phyloP scores from a whole-genome alignment of 1,139 yeast genomes.

The Debaryomycetaceae sp. region DNA sequence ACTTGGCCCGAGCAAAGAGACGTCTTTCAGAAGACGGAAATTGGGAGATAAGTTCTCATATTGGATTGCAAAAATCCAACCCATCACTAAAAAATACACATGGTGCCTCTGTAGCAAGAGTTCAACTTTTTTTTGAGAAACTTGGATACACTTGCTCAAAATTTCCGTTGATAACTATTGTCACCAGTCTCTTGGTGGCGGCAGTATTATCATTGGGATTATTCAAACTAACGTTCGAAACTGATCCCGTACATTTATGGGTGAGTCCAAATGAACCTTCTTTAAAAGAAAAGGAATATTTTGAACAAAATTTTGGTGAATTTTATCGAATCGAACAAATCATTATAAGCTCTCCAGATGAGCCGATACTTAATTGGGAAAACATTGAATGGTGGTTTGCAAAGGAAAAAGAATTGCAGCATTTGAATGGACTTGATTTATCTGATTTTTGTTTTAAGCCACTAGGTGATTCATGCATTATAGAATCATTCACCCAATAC shows the following conservation, averaged over 20 bases:
- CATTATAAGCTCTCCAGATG: conserved; percentile 68
- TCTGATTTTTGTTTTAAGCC: conserved; percentile 86
- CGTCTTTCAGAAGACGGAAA: conserved; percentile 17
- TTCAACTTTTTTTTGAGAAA: conserved; percentile 33
- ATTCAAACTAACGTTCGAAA: conserved; percentile 57
- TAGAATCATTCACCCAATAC: conserved; percentile 91
- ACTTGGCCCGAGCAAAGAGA: conserved; percentile 19
- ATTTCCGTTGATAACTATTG: conserved; percentile 56
- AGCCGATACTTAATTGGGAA: conserved; percentile 59
- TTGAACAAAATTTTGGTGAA: conserved; percentile 83
- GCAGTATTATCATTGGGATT: conserved; percentile 53
- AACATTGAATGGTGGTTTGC: conserved; percentile 85
- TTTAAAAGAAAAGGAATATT: conserved; percentile 62
- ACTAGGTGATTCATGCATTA: conserved; percentile 68
- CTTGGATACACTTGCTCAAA: conserved; percentile 55
- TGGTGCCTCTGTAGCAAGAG: conserved; percentile 1
- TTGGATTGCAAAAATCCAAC: conserved; percentile 3
- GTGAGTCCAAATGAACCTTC: conserved; percentile 80
- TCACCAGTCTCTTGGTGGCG: conserved; percentile 41
- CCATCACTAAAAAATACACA: conserved; percentile 13
- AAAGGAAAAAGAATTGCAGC: conserved; percentile 56
- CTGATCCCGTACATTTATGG: conserved; percentile 83
- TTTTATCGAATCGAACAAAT: conserved; percentile 88
- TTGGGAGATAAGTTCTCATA: not conserved
- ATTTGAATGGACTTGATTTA: conserved; percentile 32